Evolutionary conservation across 2,329 filamentous ascomycete genomes (phyloP).

Genomic region (Fusarium sp.): DNA sequence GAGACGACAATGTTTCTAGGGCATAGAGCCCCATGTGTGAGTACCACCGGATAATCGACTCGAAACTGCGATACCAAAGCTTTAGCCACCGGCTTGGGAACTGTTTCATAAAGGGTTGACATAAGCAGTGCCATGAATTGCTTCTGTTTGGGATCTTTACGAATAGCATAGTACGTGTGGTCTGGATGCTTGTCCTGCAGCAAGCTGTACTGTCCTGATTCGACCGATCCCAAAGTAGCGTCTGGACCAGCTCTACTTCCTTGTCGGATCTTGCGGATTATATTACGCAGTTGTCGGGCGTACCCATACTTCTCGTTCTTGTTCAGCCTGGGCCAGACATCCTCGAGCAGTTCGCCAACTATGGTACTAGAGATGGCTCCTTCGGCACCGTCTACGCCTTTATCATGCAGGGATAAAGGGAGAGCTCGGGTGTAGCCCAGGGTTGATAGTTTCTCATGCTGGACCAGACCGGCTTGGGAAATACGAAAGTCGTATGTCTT

Average conservation of each 20-base stretch:
- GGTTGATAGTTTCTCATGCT: conserved; percentile 33
- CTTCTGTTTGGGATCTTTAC: conserved; percentile 21
- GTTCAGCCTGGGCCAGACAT: conserved; percentile 46
- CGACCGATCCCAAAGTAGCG: conserved; percentile 32
- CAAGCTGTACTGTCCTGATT: conserved; percentile 43
- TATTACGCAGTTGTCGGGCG: conserved; percentile 47
- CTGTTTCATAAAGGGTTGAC: conserved; percentile 45
- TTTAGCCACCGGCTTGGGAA: conserved; percentile 43
- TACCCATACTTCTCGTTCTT: conserved; percentile 43
- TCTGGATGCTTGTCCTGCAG: conserved; percentile 48
- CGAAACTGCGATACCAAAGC: conserved; percentile 42
- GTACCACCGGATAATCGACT: conserved; percentile 27
- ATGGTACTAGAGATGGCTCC: conserved; percentile 25
- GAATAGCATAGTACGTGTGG: conserved; percentile 50
- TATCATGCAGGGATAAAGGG: conserved; percentile 24
- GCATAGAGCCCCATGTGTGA: conserved; percentile 48
- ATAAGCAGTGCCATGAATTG: conserved; percentile 48
- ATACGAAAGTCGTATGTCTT: conserved; percentile 33
- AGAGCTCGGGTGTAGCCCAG: conserved; percentile 26
- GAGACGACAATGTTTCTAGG: conserved; percentile 51
- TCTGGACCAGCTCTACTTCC: background rate
- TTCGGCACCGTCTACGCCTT: conserved; percentile 7
- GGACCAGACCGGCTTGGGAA: conserved; percentile 41
- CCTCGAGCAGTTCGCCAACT: conserved; percentile 49
- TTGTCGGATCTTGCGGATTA: conserved; percentile 45